Evolutionary conservation across 768 basidiomycete genomes (phyloP).

Genomic region (Amanita jacksonii): DNA sequence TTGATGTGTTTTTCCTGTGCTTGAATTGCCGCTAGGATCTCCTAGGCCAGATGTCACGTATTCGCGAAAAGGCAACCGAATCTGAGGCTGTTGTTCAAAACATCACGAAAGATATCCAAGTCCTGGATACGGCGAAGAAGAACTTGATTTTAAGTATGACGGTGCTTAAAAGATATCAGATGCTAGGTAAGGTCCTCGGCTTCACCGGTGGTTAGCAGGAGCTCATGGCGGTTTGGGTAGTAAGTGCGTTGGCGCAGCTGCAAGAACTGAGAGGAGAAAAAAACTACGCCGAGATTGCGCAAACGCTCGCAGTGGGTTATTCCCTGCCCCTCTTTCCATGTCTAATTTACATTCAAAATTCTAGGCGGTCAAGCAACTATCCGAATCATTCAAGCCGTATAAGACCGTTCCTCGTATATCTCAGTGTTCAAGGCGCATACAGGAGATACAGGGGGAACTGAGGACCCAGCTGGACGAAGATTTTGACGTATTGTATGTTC

Average conservation of each 20-base stretch:
- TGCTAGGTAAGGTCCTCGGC: constrained; percentile 61
- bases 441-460: constrained; percentile 78
- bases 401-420: constrained; percentile 68
- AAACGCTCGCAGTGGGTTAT: constrained; percentile 57
- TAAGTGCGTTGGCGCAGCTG: constrained; percentile 73
- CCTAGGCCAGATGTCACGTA: constrained; percentile 90
- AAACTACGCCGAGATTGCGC: constrained; percentile 75
- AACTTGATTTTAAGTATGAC: constrained; percentile 89
- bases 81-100: constrained; percentile 92
- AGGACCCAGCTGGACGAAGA: constrained; percentile 76
- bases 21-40: constrained; percentile 53
- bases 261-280: constrained; percentile 70
- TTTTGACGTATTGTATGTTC: constrained; percentile 84
- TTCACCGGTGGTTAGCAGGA: no score
- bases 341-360: constrained; percentile 1
- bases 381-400: constrained; percentile 71
- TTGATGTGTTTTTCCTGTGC: not conserved
- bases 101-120: constrained; percentile 95
- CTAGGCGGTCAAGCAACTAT: constrained; percentile 84
- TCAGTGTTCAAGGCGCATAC: constrained; percentile 69
- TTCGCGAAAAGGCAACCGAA: constrained; percentile 94
- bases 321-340: not conserved
- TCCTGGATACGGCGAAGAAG: constrained; percentile 87
- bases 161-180: constrained; percentile 80
- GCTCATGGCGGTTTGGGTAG: constrained; percentile 33